Evolutionary conservation across 2,329 filamentous ascomycete genomes (phyloP).

Genomic region (Samsoniella hepiali): DNA sequence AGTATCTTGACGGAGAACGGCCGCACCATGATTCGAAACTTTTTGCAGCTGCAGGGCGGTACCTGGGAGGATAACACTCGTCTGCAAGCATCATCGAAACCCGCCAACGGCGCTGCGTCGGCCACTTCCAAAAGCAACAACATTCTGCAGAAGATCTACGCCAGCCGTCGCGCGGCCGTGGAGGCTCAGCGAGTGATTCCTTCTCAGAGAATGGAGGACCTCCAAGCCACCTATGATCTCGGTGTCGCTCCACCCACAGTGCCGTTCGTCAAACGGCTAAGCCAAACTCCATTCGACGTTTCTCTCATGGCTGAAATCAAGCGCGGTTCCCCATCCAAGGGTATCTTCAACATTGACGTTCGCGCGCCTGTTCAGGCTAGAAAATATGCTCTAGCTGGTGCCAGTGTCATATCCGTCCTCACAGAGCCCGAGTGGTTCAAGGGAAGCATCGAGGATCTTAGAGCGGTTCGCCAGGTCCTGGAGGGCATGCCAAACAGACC

Average conservation of each 20-base stretch:
- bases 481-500: constrained; percentile 89
- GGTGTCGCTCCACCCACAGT: constrained; percentile 82
- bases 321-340: constrained; percentile 92
- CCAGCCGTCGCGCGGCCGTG: constrained; percentile 71
- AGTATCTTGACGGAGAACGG: constrained; percentile 92
- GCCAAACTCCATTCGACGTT: constrained; percentile 81
- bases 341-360: constrained; percentile 81
- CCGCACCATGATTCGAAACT: constrained; percentile 87
- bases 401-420: constrained; percentile 96
- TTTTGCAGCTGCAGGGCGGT: constrained; percentile 80
- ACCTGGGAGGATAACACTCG: constrained; percentile 82
- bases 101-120: constrained; percentile 27
- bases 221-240: constrained; percentile 83
- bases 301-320: constrained; percentile 97
- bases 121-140: constrained; percentile 63
- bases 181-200: constrained; percentile 79
- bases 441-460: constrained; percentile 90
- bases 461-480: constrained; percentile 82
- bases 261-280: constrained; percentile 73
- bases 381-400: constrained; percentile 88
- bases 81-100: constrained; percentile 40
- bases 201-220: constrained; percentile 76
- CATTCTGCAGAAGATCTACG: constrained; percentile 89
- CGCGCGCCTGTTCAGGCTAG: constrained; percentile 87
- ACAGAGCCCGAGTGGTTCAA: constrained; percentile 99